These are phyloP conservation scores for Taxawa tesnikishii DNA, from an alignment of 2,329 filamentous ascomycete genomes.

Conservation along the genomic window DNA sequence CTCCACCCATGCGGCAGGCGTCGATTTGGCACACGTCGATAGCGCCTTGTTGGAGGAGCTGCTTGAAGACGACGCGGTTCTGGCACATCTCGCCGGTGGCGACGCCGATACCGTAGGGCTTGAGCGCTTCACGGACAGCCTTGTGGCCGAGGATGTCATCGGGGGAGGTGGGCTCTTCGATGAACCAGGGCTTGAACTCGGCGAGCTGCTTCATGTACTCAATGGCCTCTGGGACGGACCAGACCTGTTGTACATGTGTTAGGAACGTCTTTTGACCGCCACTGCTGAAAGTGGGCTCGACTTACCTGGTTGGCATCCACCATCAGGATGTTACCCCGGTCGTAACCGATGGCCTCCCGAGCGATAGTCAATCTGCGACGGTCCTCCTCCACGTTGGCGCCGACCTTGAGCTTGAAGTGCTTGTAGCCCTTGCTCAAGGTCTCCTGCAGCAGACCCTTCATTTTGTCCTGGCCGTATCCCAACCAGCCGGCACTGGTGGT, in stretches of 20 bases:
- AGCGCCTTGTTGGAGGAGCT: conserved; percentile 65
- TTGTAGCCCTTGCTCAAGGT: conserved; percentile 65
- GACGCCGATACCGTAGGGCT: conserved; percentile 64
- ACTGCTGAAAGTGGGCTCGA: too few species aligned
- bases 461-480: conserved; percentile 81
- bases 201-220: conserved; percentile 72
- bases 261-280: too few species aligned
- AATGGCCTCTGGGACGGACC: conserved; percentile 83
- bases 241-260: conserved; percentile 38
- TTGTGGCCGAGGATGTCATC: conserved; percentile 86
- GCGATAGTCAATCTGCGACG: conserved; percentile 59
- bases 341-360: conserved; percentile 68
- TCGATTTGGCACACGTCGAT: conserved; percentile 87
- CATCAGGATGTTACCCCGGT: conserved; percentile 77
- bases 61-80: conserved; percentile 90
- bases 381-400: conserved; percentile 60
- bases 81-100: conserved; percentile 94
- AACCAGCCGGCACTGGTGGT: conserved; percentile 86
- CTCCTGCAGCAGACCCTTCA: conserved; percentile 61
- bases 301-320: conserved; percentile 76
- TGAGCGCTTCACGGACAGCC: conserved; percentile 68
- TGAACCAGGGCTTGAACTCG: conserved; percentile 85
- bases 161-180: conserved; percentile 84
- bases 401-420: conserved; percentile 89
- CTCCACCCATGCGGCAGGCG: conserved; percentile 77